Evolutionary conservation across 305 asterid genomes (phyloP).

Genomic region (Fraxinus paxiana): DNA sequence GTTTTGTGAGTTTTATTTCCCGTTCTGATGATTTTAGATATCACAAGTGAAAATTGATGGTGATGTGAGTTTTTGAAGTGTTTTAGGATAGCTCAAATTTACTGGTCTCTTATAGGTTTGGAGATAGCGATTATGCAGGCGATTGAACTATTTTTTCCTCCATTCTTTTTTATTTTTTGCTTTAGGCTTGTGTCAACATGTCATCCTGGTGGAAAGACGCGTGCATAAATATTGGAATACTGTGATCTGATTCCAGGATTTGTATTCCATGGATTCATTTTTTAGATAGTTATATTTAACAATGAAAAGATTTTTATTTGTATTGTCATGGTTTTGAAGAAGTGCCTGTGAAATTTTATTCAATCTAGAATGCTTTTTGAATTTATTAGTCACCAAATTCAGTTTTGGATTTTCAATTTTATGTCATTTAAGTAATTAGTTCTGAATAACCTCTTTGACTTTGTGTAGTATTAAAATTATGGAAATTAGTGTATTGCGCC

Average conservation of each 20-base stretch:
- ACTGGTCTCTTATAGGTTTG: background rate
- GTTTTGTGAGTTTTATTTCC: background rate
- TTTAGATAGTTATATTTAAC: conserved; percentile 13
- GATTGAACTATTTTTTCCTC: background rate
- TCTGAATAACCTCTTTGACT: background rate
- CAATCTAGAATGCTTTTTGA: conserved; percentile 15
- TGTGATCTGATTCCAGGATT: conserved; percentile 20
- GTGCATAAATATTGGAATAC: background rate
- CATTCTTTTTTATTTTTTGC: background rate
- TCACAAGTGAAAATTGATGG: conserved; percentile 14
- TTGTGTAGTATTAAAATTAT: background rate
- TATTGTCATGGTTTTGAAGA: background rate
- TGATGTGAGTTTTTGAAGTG: conserved; percentile 16
- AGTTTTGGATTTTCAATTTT: conserved; percentile 15
- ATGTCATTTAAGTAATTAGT: conserved; percentile 18
- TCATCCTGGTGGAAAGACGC: conserved; percentile 1
- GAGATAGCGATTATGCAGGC: conserved; percentile 20
- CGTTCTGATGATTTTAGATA: background rate
- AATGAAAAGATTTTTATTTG: background rate
- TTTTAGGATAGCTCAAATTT: background rate
- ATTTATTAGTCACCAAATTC: conserved; percentile 8
- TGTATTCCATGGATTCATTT: conserved; percentile 16
- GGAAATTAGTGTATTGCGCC: background rate
- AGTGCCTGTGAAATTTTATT: conserved; percentile 6
- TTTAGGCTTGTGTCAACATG: background rate